phyloP scores from a whole-genome alignment of 257 asterid genomes.

The Salvia rosmarinus region DNA sequence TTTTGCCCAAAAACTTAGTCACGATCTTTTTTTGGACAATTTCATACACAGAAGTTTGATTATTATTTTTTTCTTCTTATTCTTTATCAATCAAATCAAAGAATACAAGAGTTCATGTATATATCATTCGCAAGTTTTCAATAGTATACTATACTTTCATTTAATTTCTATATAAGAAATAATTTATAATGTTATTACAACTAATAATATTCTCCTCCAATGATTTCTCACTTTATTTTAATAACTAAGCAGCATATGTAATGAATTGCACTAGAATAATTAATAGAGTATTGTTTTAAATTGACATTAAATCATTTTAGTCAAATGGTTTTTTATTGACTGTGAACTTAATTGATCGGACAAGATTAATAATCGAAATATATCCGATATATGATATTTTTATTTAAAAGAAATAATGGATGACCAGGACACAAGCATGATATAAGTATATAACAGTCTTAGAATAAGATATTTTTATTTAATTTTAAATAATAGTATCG shows the following conservation, averaged over 20 bases:
- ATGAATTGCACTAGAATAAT: not conserved
- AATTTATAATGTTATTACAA: no score
- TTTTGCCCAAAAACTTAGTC: not conserved
- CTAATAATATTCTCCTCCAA: not conserved
- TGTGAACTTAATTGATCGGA: not conserved
- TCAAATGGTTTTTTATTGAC: not conserved
- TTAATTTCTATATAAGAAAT: no score
- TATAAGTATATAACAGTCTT: no score
- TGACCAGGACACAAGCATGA: no score
- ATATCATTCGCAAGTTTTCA: not conserved
- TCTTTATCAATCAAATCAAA: no score
- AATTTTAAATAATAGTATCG: no score
- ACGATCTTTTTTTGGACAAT: conserved; percentile 1
- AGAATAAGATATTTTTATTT: no score
- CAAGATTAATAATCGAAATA: not conserved
- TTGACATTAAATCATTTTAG: not conserved
- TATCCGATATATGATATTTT: not conserved
- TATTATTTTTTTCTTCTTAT: not conserved
- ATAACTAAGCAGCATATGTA: not conserved
- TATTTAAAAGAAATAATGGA: no score
- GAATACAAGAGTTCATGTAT: no score
- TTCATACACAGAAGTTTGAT: not conserved
- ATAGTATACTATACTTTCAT: no score
- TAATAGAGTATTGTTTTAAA: not conserved
- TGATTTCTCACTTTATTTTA: not conserved